phyloP scores from a whole-genome alignment of 129 eudicot genomes.

The Saposhnikovia divaricata region DNA sequence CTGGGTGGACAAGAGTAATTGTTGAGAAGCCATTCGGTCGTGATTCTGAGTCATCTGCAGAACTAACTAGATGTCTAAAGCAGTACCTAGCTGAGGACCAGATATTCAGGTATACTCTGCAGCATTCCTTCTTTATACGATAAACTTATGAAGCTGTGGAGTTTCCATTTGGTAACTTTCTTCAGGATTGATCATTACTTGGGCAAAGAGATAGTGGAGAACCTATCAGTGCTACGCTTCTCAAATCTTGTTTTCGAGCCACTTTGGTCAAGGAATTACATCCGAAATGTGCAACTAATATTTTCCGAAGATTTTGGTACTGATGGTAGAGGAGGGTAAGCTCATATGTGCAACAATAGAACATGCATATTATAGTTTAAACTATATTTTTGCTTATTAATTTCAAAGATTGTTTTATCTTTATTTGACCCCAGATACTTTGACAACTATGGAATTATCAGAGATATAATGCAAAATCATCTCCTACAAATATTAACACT shows the following conservation, averaged over 20 bases:
- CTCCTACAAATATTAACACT: conserved; percentile 82
- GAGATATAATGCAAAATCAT: conserved; percentile 97
- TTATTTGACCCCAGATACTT: conserved; percentile 48
- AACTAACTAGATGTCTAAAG: conserved; percentile 70
- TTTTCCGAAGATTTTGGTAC: conserved; percentile 97
- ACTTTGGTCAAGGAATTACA: conserved; percentile 92
- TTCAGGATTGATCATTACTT: conserved; percentile 87
- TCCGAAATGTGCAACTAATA: conserved; percentile 82
- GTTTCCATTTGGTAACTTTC: not conserved
- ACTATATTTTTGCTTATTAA: not conserved
- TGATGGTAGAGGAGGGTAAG: conserved; percentile 97
- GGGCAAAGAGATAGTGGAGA: conserved; percentile 94
- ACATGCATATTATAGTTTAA: not conserved
- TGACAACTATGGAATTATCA: conserved; percentile 82
- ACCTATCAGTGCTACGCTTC: conserved; percentile 83
- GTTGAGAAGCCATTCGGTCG: conserved; percentile 98
- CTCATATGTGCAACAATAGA: not conserved
- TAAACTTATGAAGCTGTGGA: conserved; percentile 6
- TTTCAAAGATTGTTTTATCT: not conserved
- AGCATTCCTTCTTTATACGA: not conserved
- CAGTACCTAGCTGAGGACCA: conserved; percentile 78
- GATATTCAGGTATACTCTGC: conserved; percentile 60
- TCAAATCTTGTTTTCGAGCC: conserved; percentile 96
- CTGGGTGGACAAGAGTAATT: conserved; percentile 96
- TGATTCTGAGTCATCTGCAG: conserved; percentile 73